Base-by-base conservation (phyloP, 352 stramenopile species). In the Pythium dissimile region DNA sequence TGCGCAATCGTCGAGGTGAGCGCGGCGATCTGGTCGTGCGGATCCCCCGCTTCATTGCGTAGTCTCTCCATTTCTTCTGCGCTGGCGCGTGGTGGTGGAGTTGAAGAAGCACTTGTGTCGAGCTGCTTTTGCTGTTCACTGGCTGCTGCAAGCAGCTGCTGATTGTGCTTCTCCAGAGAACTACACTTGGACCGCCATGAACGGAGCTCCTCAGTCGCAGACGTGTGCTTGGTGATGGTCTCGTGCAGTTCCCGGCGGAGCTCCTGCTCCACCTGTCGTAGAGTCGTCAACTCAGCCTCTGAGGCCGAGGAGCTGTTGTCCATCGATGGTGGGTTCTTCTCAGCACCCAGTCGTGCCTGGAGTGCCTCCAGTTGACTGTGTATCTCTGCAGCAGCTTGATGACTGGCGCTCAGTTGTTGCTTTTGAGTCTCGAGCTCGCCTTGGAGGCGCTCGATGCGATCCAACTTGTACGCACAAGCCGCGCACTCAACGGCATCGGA, bases 1-100 rank as follows among this genome's bases (percentile, higher is more conserved):
- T 72, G 62, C 1, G 46, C 1, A 34, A 68, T 72, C 9, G 64
- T 72, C 32, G 57, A 68, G 1, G 31, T 59, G 15, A 68, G 45
- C 9, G 56, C 51, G 16, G 52, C 39, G 6, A 65, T 20, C 54
- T 68, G 54, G 18, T 72, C 64, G 3, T 68, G 49, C 23, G 68
- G 35, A 23, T 67, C 59, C 1, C 31, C 21, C 8, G 66, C 6
- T 15, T 68, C 59, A 16, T 10, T 42, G 13, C 38, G 63, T 1
- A 67, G 24, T 2, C 2, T 48, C 5, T 66, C 54, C 6, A 57
- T 12, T 30, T 54, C 44, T 8, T 69, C 47, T 6, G 15, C 43
- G n/a, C n/a, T n/a, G n/a, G n/a, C n/a, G n/a, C n/a, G n/a, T n/a
- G n/a, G n/a, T n/a, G n/a, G n/a, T n/a, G n/a, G n/a, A n/a, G n/a